Percentiles rank a stretch among this genome's conserved stretches.
Conservation (phyloP, 2,329 filamentous ascomycete genomes). For the Aspergillus ustus region DNA sequence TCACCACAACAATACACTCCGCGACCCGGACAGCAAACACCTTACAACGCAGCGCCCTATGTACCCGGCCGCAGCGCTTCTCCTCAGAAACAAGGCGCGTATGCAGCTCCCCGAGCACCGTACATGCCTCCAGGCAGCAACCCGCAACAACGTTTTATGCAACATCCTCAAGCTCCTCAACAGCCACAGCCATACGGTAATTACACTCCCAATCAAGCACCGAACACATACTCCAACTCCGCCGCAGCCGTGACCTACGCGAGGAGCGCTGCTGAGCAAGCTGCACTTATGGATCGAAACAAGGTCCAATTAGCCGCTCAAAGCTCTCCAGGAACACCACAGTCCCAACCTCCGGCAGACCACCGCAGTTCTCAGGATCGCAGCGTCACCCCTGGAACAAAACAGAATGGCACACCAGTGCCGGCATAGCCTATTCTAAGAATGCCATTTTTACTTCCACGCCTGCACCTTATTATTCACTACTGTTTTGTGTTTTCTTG, state of each 20-base stretch:
- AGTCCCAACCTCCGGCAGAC: conserved; percentile 26
- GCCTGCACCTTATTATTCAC: background rate
- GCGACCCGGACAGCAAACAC: conserved; percentile 38
- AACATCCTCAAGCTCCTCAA: conserved; percentile 35
- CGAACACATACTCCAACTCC: conserved; percentile 39
- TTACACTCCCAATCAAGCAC: conserved; percentile 36
- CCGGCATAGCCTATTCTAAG: conserved; percentile 24
- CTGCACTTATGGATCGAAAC: conserved; percentile 43
- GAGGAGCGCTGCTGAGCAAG: conserved; percentile 47
- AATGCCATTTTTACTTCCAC: background rate
- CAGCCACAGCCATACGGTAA: conserved; percentile 32
- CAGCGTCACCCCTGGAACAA: conserved; percentile 40
- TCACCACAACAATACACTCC: conserved; percentile 42
- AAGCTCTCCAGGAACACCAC: conserved; percentile 38
- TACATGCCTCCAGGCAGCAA: conserved; percentile 40
- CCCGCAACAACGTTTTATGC: conserved; percentile 37
- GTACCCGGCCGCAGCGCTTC: conserved; percentile 35
- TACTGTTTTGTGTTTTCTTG: background rate
- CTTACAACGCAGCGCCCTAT: conserved; percentile 34
- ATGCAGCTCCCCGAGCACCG: conserved; percentile 40
- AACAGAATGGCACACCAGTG: conserved; percentile 37
- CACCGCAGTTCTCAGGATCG: conserved; percentile 38
- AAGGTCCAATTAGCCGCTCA: conserved; percentile 42
- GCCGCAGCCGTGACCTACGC: conserved; percentile 42
- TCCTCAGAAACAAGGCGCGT: conserved; percentile 39